Conservation (phyloP, 106 monocot species). For the Gastrodia elata region DNA sequence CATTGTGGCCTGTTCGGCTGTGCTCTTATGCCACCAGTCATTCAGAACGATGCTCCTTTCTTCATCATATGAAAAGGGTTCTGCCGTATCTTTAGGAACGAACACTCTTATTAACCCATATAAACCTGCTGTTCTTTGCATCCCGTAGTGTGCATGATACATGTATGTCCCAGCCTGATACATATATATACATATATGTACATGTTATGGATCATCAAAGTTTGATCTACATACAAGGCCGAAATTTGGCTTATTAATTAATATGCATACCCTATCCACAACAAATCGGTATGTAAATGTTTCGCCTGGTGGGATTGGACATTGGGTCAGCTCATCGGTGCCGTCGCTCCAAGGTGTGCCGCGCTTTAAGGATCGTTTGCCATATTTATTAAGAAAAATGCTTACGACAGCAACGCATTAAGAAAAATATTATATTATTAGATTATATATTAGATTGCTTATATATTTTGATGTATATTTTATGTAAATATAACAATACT, state of each 20-base stretch:
- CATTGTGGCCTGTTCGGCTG: conserved; percentile 48
- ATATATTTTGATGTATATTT: no score
- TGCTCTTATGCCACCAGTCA: conserved; percentile 92
- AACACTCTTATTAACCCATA: conserved; percentile 54
- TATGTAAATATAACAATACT: no score
- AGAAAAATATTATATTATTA: no score
- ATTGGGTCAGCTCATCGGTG: conserved; percentile 71
- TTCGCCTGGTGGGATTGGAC: conserved; percentile 66
- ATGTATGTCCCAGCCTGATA: conserved; percentile 76
- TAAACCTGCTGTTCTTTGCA: conserved; percentile 79
- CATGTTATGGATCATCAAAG: no score
- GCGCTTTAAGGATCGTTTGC: no score
- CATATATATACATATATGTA: background rate
- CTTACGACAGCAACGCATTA: no score
- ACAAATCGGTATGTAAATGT: conserved; percentile 68
- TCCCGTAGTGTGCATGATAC: conserved; percentile 86
- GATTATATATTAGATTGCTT: no score
- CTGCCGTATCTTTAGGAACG: conserved; percentile 22
- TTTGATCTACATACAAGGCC: no score
- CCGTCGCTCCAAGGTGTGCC: conserved; percentile 90
- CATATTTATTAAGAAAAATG: no score
- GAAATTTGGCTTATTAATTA: no score
- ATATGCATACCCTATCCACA: conserved; percentile 53
- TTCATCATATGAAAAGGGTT: conserved; percentile 60
- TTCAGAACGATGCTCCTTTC: conserved; percentile 54